A percentile compares a stretch with the other conserved stretches of the same genome.
Conservation (phyloP, 768 basidiomycete species). For the Naganishia friedmannii region DNA sequence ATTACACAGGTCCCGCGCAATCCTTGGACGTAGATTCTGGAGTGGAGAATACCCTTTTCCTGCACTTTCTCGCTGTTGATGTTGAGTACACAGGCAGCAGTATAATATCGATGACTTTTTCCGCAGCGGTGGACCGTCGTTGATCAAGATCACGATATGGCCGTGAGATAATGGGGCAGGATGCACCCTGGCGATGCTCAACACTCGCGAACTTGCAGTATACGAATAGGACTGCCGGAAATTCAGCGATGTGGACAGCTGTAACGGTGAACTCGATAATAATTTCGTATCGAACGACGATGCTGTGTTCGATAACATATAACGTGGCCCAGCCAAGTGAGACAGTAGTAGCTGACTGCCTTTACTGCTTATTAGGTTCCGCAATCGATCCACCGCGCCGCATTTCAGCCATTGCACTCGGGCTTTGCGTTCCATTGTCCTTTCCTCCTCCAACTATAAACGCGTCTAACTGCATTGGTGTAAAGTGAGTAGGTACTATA, state of each 20-base stretch:
- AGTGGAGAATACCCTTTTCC: not conserved
- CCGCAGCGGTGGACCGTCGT: not conserved
- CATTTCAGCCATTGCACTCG: too few relatives aligned
- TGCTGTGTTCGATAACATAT: not conserved
- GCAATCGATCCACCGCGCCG: not conserved
- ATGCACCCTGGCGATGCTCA: too few relatives aligned
- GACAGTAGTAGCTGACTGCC: constrained; percentile 2
- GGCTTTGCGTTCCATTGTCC: not conserved
- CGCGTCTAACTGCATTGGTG: too few relatives aligned
- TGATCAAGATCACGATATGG: not conserved
- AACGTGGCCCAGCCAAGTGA: not conserved
- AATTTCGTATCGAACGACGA: not conserved
- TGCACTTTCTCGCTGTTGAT: not conserved
- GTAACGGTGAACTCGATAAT: not conserved
- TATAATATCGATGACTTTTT: not conserved
- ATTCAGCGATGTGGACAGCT: too few relatives aligned
- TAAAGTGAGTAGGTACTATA: too few relatives aligned
- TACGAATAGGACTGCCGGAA: too few relatives aligned
- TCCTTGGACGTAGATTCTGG: constrained; percentile 1
- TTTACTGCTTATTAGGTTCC: not conserved
- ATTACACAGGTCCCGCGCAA: not conserved
- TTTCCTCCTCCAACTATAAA: too few relatives aligned
- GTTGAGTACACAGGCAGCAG: not conserved
- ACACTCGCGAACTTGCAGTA: too few relatives aligned
- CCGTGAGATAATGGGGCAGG: not conserved